A percentile compares a stretch with the other conserved stretches of the same genome.
Evolutionary conservation across 768 basidiomycete genomes (phyloP).

Genomic region (Boletus sp.): DNA sequence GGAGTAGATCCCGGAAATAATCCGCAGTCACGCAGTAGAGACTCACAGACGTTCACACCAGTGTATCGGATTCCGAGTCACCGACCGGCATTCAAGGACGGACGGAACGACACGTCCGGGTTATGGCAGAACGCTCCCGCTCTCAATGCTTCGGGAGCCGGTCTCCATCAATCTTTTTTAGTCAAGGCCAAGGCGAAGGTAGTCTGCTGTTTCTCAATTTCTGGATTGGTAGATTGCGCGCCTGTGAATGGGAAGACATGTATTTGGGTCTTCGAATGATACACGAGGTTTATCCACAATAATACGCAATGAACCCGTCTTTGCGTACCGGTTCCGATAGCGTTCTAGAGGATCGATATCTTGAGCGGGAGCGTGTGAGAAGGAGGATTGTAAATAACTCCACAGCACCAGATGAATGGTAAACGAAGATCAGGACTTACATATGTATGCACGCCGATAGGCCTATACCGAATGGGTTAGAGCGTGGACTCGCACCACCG

Average conservation of each 20-base stretch:
- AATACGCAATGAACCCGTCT: not conserved
- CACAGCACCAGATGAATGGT: not conserved
- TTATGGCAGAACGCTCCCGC: constrained; percentile 3
- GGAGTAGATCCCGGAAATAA: constrained; percentile 18
- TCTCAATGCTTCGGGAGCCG: constrained; percentile 11
- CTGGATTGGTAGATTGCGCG: not conserved
- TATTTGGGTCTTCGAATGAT: not conserved
- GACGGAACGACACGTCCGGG: not conserved
- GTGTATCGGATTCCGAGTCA: constrained; percentile 13
- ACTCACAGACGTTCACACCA: constrained; percentile 15
- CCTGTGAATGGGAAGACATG: not conserved
- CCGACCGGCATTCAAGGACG: constrained; percentile 4
- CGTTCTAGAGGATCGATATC: not conserved
- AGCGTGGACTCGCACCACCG: not conserved
- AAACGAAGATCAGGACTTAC: constrained; percentile 9
- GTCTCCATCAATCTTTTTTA: constrained; percentile 6
- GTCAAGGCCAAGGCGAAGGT: not conserved
- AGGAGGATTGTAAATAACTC: constrained; percentile 12
- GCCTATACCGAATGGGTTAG: not conserved
- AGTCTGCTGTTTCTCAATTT: not conserved
- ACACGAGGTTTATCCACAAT: not conserved
- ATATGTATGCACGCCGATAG: constrained; percentile 18
- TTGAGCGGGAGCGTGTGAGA: constrained; percentile 6
- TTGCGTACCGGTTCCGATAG: constrained; percentile 10
- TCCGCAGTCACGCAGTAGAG: constrained; percentile 4